Conservation (phyloP, 2,329 filamentous ascomycete species). For the Escovopsis sp. region DNA sequence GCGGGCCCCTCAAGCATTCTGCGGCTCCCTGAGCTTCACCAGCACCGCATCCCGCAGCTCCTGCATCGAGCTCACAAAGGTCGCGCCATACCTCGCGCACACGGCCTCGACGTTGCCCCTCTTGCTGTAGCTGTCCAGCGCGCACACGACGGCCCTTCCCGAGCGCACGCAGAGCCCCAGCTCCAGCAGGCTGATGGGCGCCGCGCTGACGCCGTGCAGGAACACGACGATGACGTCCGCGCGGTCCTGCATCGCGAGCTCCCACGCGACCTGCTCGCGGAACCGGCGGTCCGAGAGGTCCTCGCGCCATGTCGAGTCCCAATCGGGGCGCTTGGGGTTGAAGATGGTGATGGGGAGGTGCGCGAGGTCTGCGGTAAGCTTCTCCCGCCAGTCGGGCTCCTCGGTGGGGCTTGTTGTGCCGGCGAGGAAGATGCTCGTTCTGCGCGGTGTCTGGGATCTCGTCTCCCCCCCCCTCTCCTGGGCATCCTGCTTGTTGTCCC, state of each 20-base stretch:
- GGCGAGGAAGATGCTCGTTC: slow-evolving; percentile 37
- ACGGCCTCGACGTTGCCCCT: slow-evolving; percentile 45
- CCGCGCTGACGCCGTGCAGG: slow-evolving; percentile 35
- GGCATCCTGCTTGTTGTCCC: too few relatives aligned
- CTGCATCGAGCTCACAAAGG: slow-evolving; percentile 25
- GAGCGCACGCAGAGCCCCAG: slow-evolving; percentile 35
- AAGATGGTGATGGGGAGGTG: slow-evolving; percentile 35
- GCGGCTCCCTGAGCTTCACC: slow-evolving; percentile 7
- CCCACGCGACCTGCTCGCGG: slow-evolving; percentile 42
- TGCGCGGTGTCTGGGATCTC: slow-evolving; percentile 7
- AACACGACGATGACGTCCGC: slow-evolving; percentile 41
- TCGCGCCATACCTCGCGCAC: slow-evolving; percentile 31
- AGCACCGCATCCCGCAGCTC: slow-evolving; percentile 23
- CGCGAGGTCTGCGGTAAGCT: slow-evolving; percentile 24
- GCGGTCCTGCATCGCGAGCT: slow-evolving; percentile 38
- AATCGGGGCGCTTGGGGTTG: slow-evolving; percentile 41
- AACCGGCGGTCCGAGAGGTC: slow-evolving; percentile 31
- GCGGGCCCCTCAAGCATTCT: too few relatives aligned
- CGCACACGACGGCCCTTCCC: slow-evolving; percentile 36
- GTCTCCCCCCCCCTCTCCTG: background rate
- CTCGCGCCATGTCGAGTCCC: slow-evolving; percentile 38
- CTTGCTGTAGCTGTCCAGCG: slow-evolving; percentile 36
- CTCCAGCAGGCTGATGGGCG: slow-evolving; percentile 45
- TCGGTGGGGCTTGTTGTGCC: slow-evolving; percentile 34
- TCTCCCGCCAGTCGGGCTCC: slow-evolving; percentile 34